Conservation (phyloP, 768 basidiomycete genomes). For the Termitomyces sp. region DNA sequence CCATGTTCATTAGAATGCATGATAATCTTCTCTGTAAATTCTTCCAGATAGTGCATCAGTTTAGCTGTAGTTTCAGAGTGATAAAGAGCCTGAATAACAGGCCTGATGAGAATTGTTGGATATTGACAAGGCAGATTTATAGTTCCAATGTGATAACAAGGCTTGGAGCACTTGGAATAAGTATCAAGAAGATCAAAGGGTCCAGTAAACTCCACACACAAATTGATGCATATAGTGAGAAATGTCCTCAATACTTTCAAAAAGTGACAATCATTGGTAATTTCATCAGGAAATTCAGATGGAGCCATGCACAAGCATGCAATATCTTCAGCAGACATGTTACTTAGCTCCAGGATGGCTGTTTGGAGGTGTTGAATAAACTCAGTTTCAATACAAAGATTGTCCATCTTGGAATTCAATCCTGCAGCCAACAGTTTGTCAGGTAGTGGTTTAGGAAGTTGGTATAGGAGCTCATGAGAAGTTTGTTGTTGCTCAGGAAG, state of each 20-base stretch:
- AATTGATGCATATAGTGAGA: slow-evolving; percentile 34
- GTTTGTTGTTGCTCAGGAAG: too few species aligned
- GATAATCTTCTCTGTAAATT: background rate
- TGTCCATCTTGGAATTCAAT: too few species aligned
- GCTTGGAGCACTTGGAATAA: slow-evolving; percentile 1
- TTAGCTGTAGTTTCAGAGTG: background rate
- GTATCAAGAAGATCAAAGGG: background rate
- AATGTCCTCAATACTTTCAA: slow-evolving; percentile 14
- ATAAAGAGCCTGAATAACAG: slow-evolving; percentile 4
- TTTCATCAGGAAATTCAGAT: too few species aligned
- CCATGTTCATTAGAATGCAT: background rate
- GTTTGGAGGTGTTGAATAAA: too few species aligned
- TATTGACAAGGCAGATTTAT: background rate
- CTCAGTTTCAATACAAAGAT: too few species aligned
- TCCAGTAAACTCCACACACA: slow-evolving; percentile 8
- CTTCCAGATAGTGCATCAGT: slow-evolving; percentile 3
- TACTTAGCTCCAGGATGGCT: too few species aligned
- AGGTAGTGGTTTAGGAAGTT: too few species aligned
- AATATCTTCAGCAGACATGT: too few species aligned
- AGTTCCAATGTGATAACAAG: slow-evolving; percentile 2
- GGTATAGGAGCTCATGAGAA: too few species aligned
- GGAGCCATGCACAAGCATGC: too few species aligned
- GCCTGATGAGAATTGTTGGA: slow-evolving; percentile 5
- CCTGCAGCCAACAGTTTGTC: too few species aligned
- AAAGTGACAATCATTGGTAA: too few species aligned